phyloP scores from a whole-genome alignment of 176 grass and related monocot genomes.

The Phragmites australis region DNA sequence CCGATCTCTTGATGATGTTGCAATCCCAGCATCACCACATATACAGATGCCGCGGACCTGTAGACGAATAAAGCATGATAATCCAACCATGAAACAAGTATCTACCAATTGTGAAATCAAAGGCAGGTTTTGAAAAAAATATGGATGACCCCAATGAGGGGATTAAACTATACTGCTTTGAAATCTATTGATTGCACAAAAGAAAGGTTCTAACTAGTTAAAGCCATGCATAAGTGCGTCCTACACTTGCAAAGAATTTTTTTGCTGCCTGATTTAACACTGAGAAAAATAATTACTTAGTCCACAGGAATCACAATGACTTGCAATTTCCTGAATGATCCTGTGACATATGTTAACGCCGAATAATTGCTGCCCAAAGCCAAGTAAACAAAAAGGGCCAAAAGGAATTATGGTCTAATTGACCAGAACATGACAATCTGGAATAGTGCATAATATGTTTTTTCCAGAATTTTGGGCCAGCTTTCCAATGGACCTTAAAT shows the following conservation, averaged over 20 bases:
- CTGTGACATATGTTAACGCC: too few relatives aligned
- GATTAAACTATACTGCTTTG: not conserved
- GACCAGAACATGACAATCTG: not conserved
- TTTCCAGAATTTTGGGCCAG: not conserved
- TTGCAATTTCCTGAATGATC: not conserved
- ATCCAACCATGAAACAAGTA: not conserved
- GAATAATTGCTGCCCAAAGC: not conserved
- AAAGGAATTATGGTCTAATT: too few relatives aligned
- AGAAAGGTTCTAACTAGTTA: not conserved
- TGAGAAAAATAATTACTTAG: too few relatives aligned
- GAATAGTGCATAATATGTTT: not conserved
- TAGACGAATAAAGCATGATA: not conserved
- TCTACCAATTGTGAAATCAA: not conserved
- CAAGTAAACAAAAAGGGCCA: too few relatives aligned
- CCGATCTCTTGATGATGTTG: slow-evolving; percentile 82
- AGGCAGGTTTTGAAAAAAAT: not conserved
- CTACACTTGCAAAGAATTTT: too few relatives aligned
- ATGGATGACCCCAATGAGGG: not conserved
- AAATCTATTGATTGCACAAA: not conserved
- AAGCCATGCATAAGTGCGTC: not conserved
- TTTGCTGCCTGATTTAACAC: too few relatives aligned
- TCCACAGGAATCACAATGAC: not conserved
- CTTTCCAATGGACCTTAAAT: not conserved
- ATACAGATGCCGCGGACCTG: slow-evolving; percentile 92
- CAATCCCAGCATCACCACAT: slow-evolving; percentile 77